Evolutionary conservation across 140 eudicot species (phyloP), one percentile per base, ranked within the genome.

Genomic region (Ambrosia hybrid): DNA sequence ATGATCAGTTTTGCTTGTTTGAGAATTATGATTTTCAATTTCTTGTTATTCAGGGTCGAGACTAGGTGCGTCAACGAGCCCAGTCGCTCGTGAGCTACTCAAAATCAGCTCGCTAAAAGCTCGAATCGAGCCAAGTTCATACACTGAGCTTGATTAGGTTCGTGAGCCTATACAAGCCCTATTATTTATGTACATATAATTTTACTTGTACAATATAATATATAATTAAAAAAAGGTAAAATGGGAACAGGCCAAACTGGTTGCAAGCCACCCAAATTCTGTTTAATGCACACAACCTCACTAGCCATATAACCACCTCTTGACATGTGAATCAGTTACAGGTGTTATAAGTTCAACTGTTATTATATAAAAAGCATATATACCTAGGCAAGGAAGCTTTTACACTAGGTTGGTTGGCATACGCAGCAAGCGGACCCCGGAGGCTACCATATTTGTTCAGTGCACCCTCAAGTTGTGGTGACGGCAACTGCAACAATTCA

Each of bases 401-500:
- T 9, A 85, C 39, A 70, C 65, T 75, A 15, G 96, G 84, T 70
- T 89, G 94, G 67, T 69, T 86, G 56, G 90, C 96, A 73, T 82
- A 91, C 52, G 91, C 82, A 70, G 96, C 88, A 68, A 91, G 88
- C 1, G 91, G 83, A 55, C 80, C 84, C 66, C 96, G 87, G 8
- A 91, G 90, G 68, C 72, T 84, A 7, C 86, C 76, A 71, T 86
- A 89, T 73, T 89, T 91, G 73, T 84, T 83, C 58, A 91, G 79
- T 83, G 91, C 89, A 79, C 88, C 83, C 76, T 91, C 97, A 61
- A 91, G 95, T 78, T 89, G 96, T 39, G 91, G 91, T 56, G 86
- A 41, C 16, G 97, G 96, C 75, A 89, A 78, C 96, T 92, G 88
- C 87, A 83, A 76, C 67, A 66, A 46, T 37, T 62, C 11, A 26